These are phyloP conservation scores for Penicillium canariense DNA, from an alignment of 495 filamentous ascomycete species.

Conservation along the genomic window DNA sequence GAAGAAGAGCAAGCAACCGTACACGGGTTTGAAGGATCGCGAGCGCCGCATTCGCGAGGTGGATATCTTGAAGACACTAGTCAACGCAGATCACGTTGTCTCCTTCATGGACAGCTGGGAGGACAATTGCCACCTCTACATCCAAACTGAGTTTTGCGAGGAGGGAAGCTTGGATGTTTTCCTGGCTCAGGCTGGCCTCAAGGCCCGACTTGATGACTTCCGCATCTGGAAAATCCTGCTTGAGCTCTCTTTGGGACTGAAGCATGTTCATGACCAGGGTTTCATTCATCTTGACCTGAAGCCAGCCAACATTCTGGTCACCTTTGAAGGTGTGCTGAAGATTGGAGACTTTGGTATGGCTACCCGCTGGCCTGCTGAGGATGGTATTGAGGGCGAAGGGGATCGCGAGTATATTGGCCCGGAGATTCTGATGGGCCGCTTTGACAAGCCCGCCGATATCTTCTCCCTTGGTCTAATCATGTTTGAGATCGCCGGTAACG, in stretches of 20 bases:
- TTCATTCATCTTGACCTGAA: slow-evolving; percentile 95
- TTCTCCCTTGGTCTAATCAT: slow-evolving; percentile 93
- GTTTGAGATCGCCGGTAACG: slow-evolving; percentile 89
- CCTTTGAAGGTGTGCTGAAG: slow-evolving; percentile 87
- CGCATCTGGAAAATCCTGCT: slow-evolving; percentile 96
- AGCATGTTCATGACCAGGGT: slow-evolving; percentile 80
- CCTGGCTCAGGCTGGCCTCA: slow-evolving; percentile 70
- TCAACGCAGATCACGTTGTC: slow-evolving; percentile 76
- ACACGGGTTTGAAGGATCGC: slow-evolving; percentile 69
- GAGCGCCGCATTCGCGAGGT: slow-evolving; percentile 79
- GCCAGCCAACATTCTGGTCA: slow-evolving; percentile 89
- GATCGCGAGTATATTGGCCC: slow-evolving; percentile 95
- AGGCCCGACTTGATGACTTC: slow-evolving; percentile 90
- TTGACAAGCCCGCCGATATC: slow-evolving; percentile 87
- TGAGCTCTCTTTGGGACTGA: slow-evolving; percentile 76
- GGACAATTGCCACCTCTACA: slow-evolving; percentile 75
- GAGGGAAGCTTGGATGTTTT: slow-evolving; percentile 87
- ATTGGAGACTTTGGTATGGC: slow-evolving; percentile 97
- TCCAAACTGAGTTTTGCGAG: slow-evolving; percentile 95
- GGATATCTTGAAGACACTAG: slow-evolving; percentile 65
- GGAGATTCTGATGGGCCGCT: slow-evolving; percentile 78
- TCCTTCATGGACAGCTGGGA: slow-evolving; percentile 85
- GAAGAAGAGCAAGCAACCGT: slow-evolving; percentile 85
- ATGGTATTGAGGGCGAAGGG: slow-evolving; percentile 82
- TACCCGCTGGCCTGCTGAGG: slow-evolving; percentile 68